Evolutionary conservation across 805 yeast species (phyloP).

Genomic region (Brettanomyces naardenensis): DNA sequence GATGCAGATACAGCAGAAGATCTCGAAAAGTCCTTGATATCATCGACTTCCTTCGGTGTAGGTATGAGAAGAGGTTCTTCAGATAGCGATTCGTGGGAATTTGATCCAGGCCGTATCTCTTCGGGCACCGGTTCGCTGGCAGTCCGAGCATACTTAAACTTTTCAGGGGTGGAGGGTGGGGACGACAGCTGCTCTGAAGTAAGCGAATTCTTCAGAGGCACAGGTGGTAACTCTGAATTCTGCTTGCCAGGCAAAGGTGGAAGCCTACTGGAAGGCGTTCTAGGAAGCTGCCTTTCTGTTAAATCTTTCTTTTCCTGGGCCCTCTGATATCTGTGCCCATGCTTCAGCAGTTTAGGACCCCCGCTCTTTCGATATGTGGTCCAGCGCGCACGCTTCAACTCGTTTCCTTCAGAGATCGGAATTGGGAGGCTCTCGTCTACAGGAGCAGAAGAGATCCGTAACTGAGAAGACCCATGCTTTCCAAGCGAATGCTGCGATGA

Average conservation of each 20-base stretch:
- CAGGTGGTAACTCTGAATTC: background rate
- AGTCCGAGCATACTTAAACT: too few relatives aligned
- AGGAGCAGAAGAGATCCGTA: background rate
- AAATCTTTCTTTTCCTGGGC: background rate
- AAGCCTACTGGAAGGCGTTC: slow-evolving; percentile 2
- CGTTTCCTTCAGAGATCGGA: slow-evolving; percentile 13
- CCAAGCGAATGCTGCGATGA: background rate
- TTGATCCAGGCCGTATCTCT: too few relatives aligned
- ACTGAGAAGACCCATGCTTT: background rate
- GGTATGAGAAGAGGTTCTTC: too few relatives aligned
- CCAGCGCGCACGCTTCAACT: slow-evolving; percentile 39
- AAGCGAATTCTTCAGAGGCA: too few relatives aligned
- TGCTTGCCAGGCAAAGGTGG: slow-evolving; percentile 10
- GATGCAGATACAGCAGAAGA: background rate
- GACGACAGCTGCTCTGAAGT: too few relatives aligned
- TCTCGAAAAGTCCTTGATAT: too few relatives aligned
- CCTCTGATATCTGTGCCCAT: too few relatives aligned
- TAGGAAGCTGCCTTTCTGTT: background rate
- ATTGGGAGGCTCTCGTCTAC: slow-evolving; percentile 5
- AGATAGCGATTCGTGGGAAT: too few relatives aligned
- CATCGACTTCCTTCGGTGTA: too few relatives aligned
- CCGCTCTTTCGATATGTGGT: slow-evolving; percentile 39
- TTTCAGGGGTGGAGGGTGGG: too few relatives aligned
- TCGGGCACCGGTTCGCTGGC: too few relatives aligned
- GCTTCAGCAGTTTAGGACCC: slow-evolving; percentile 5